Evolutionary conservation across 768 basidiomycete genomes (phyloP).

Genomic region (Russula emetica): DNA sequence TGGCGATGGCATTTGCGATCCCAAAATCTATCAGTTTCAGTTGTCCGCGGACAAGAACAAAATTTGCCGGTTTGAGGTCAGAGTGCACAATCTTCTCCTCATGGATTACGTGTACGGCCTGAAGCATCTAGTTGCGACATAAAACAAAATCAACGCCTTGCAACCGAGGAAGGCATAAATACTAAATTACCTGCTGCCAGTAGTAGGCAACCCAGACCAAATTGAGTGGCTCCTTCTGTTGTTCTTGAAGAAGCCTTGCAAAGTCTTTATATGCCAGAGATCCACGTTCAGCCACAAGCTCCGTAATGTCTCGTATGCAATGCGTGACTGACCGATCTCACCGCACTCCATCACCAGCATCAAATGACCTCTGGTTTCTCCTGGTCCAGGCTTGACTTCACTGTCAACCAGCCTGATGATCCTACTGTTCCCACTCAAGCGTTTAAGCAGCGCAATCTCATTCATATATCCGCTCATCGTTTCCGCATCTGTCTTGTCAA

Average conservation of each 20-base stretch:
- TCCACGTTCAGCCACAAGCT: conserved; percentile 2
- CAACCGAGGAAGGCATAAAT: background rate
- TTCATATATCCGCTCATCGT: conserved; percentile 93
- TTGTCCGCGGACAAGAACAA: conserved; percentile 91
- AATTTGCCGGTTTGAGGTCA: conserved; percentile 97
- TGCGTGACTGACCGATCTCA: conserved; percentile 52
- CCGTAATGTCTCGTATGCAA: conserved; percentile 2
- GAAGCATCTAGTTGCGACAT: conserved; percentile 73
- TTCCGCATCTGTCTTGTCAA: conserved; percentile 85
- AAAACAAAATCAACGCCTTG: background rate
- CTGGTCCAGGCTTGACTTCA: conserved; percentile 71
- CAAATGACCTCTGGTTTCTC: conserved; percentile 67
- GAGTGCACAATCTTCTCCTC: conserved; percentile 99
- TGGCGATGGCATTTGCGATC: conserved; percentile 98
- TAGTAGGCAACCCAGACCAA: conserved; percentile 94
- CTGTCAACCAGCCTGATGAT: conserved; percentile 91
- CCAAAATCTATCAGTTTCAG: conserved; percentile 98
- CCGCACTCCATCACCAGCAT: conserved; percentile 96
- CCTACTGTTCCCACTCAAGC: conserved; percentile 88
- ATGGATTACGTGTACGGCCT: conserved; percentile 97
- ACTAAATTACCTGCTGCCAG: conserved; percentile 84
- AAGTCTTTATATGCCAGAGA: conserved; percentile 48
- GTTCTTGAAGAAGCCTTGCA: conserved; percentile 75
- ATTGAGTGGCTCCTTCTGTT: conserved; percentile 78
- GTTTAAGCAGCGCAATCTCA: conserved; percentile 88